Conservation (phyloP, 257 asterid species). For the Linaria vulgaris region DNA sequence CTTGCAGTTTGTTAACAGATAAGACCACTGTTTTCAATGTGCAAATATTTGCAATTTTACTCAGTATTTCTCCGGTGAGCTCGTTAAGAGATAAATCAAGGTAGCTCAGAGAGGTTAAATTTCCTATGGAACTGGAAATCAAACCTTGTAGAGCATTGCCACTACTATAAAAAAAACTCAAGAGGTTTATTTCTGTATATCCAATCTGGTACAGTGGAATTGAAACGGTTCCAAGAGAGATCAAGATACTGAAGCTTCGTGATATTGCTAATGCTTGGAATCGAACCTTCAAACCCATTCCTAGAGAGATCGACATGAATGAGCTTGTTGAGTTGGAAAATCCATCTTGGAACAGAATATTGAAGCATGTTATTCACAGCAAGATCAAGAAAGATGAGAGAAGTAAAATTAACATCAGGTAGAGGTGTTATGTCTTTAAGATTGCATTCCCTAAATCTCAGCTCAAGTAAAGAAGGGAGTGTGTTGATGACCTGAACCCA, state of each 20-base stretch:
- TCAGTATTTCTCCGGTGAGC: slow-evolving; percentile 27
- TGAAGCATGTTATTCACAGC: neutral
- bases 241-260: too few relatives aligned
- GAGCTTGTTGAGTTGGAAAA: slow-evolving; percentile 12
- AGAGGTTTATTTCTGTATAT: too few relatives aligned
- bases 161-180: too few relatives aligned
- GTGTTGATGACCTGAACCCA: slow-evolving; percentile 15
- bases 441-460: neutral
- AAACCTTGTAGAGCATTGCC: neutral
- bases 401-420: neutral
- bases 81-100: slow-evolving; percentile 14
- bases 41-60: slow-evolving; percentile 16
- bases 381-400: slow-evolving; percentile 14
- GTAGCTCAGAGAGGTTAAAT: slow-evolving; percentile 5
- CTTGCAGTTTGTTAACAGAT: slow-evolving; percentile 20
- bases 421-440: neutral
- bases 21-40: slow-evolving; percentile 10
- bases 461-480: slow-evolving; percentile 10
- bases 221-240: too few relatives aligned
- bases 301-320: neutral
- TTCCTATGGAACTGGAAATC: slow-evolving; percentile 18
- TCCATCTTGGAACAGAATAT: slow-evolving; percentile 13
- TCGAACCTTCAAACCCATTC: slow-evolving; percentile 4
- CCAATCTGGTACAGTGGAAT: too few relatives aligned
- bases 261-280: too few relatives aligned